Percentiles rank a stretch among this genome's conserved stretches.
Evolutionary conservation across 2,329 filamentous ascomycete genomes (phyloP).

Genomic region (Westerdykella ornata): DNA sequence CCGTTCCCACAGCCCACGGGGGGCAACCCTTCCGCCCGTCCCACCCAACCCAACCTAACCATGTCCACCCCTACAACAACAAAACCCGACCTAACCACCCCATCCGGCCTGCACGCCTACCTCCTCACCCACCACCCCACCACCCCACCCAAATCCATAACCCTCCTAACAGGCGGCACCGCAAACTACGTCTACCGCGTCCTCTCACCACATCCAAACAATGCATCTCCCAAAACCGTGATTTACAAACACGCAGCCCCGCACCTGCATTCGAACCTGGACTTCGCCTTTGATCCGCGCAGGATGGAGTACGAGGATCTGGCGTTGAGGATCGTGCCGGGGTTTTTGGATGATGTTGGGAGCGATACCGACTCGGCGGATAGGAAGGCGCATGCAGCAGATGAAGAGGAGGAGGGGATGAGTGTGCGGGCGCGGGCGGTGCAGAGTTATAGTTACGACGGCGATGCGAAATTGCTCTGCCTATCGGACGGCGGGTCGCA

Average conservation of each 20-base stretch:
- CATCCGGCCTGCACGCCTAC: constrained; percentile 17
- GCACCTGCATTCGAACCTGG: constrained; percentile 19
- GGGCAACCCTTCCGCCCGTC: background rate
- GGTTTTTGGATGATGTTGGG: constrained; percentile 5
- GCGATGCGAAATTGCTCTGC: constrained; percentile 20
- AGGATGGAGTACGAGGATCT: constrained; percentile 35
- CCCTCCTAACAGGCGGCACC: constrained; percentile 27
- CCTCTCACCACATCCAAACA: constrained; percentile 4
- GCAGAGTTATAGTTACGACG: constrained; percentile 20
- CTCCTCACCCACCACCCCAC: constrained; percentile 6
- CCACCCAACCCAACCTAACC: background rate
- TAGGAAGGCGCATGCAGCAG: background rate
- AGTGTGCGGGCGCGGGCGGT: constrained; percentile 14
- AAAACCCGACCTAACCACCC: constrained; percentile 14
- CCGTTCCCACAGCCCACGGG: background rate
- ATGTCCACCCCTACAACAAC: constrained; percentile 6
- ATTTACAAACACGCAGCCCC: constrained; percentile 35
- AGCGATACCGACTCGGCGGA: background rate
- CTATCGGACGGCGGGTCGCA: constrained; percentile 27
- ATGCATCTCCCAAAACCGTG: constrained; percentile 5
- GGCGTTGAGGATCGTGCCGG: constrained; percentile 16
- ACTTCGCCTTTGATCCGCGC: constrained; percentile 20
- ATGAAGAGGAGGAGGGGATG: too few species aligned
- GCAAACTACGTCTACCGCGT: constrained; percentile 36
- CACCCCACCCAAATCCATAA: constrained; percentile 5